These are phyloP conservation scores for Jatropha podagrica DNA, from an alignment of 441 rosid genomes.

Conservation along the genomic window DNA sequence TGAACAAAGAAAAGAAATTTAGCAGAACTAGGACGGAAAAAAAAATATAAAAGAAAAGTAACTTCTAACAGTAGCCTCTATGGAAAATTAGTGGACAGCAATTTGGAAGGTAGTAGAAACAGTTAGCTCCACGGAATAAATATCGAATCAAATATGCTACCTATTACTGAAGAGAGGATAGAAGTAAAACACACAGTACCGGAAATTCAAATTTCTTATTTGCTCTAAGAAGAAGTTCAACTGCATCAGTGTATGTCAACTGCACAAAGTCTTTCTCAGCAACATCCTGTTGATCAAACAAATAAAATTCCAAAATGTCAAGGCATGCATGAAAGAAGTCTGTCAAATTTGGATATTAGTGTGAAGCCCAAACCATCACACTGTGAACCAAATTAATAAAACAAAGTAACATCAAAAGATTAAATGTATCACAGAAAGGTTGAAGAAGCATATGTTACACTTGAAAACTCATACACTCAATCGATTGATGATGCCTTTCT, in stretches of 20 bases:
- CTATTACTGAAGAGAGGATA: background rate
- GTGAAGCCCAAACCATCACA: background rate
- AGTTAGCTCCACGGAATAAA: background rate
- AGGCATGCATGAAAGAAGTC: background rate
- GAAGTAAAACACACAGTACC: slow-evolving; percentile 40
- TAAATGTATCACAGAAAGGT: slow-evolving; percentile 6
- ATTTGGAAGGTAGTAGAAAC: background rate
- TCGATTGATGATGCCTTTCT: slow-evolving; percentile 88
- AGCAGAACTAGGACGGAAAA: too few relatives aligned
- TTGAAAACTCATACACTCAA: slow-evolving; percentile 65
- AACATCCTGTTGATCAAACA: slow-evolving; percentile 59
- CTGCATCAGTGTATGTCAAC: slow-evolving; percentile 81
- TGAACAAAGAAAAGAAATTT: background rate
- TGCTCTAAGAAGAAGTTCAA: slow-evolving; percentile 81
- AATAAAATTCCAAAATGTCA: slow-evolving; percentile 21
- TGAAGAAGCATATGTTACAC: slow-evolving; percentile 30
- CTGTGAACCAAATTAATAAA: background rate
- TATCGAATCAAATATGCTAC: background rate
- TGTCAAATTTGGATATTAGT: background rate
- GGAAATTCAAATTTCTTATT: slow-evolving; percentile 84
- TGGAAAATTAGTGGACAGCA: background rate
- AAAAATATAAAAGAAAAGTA: background rate
- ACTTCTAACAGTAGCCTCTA: background rate
- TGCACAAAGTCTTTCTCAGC: slow-evolving; percentile 89
- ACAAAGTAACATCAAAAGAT: slow-evolving; percentile 8